A percentile compares a stretch with the other conserved stretches of the same genome.
These are phyloP conservation scores for Debaryomyces fabryi DNA, from an alignment of 1,139 yeast genomes.

Conservation along the genomic window DNA sequence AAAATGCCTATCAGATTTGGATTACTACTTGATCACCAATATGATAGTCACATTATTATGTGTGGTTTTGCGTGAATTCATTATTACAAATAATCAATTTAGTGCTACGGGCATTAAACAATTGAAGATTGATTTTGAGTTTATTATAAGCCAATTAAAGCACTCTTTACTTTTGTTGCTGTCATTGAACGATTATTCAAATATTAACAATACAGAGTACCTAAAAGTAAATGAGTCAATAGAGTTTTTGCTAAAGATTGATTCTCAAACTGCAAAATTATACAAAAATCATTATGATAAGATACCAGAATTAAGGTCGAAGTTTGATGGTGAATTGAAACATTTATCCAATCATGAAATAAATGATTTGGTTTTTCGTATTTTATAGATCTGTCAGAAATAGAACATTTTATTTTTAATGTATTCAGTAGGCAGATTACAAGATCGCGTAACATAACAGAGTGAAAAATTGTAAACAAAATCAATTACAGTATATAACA, in stretches of 20 bases:
- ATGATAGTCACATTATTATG: conserved; percentile 51
- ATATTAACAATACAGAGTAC: conserved; percentile 31
- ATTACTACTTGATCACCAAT: conserved; percentile 33
- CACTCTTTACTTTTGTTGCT: conserved; percentile 21
- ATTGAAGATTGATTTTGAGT: conserved; percentile 54
- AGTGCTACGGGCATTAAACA: conserved; percentile 57
- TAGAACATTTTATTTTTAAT: not conserved
- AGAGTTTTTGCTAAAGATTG: conserved; percentile 40
- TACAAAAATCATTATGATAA: conserved; percentile 19
- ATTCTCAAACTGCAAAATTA: conserved; percentile 22
- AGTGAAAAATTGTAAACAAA: conserved; percentile 8
- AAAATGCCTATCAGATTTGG: conserved; percentile 29
- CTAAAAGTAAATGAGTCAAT: conserved; percentile 38
- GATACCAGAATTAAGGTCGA: conserved; percentile 24
- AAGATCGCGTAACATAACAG: conserved; percentile 3
- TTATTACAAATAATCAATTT: conserved; percentile 68
- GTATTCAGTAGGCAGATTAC: not conserved
- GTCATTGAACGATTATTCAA: conserved; percentile 19
- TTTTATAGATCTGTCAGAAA: conserved; percentile 17
- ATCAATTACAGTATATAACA: not conserved
- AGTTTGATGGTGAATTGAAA: conserved; percentile 25
- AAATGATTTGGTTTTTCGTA: conserved; percentile 33
- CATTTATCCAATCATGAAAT: conserved; percentile 40
- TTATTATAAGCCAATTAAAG: conserved; percentile 43
- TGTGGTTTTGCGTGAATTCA: conserved; percentile 54